A percentile compares a stretch with the other conserved stretches of the same genome.
These are phyloP conservation scores for Fusarium azukiicola DNA, from an alignment of 2,329 filamentous ascomycete species.

Conservation along the genomic window DNA sequence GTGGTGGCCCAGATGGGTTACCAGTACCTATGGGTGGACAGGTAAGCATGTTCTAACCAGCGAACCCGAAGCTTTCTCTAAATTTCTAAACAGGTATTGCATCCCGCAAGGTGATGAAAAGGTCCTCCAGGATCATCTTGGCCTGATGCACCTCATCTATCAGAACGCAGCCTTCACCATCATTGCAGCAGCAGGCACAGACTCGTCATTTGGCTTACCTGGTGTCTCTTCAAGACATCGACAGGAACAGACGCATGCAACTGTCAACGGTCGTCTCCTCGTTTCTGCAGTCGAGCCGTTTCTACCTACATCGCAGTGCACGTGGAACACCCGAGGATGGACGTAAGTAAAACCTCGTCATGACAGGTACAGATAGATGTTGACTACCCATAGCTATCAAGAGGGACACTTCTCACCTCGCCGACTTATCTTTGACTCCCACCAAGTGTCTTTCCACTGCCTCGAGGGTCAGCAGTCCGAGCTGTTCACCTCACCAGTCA, in stretches of 20 bases:
- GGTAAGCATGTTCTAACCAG: background rate
- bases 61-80: background rate
- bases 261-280: background rate
- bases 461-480: background rate
- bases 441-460: background rate
- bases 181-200: constrained; percentile 13
- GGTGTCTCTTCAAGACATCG: background rate
- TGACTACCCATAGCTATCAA: background rate
- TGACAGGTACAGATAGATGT: background rate
- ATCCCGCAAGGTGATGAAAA: constrained; percentile 3
- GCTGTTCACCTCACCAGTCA: background rate
- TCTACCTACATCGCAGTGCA: background rate
- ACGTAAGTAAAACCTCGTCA: background rate
- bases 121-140: constrained; percentile 8
- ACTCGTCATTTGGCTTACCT: constrained; percentile 22
- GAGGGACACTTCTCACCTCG: background rate
- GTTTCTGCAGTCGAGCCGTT: background rate
- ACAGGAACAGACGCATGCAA: background rate
- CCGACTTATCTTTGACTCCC: background rate
- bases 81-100: constrained; percentile 5
- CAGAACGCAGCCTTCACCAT: constrained; percentile 18
- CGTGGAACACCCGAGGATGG: constrained; percentile 13
- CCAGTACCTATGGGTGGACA: constrained; percentile 28
- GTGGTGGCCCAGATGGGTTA: constrained; percentile 15
- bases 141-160: constrained; percentile 24